A percentile compares a stretch with the other conserved stretches of the same genome.
Evolutionary conservation across 2,329 filamentous ascomycete genomes (phyloP).

Genomic region (Neonectria sp.): DNA sequence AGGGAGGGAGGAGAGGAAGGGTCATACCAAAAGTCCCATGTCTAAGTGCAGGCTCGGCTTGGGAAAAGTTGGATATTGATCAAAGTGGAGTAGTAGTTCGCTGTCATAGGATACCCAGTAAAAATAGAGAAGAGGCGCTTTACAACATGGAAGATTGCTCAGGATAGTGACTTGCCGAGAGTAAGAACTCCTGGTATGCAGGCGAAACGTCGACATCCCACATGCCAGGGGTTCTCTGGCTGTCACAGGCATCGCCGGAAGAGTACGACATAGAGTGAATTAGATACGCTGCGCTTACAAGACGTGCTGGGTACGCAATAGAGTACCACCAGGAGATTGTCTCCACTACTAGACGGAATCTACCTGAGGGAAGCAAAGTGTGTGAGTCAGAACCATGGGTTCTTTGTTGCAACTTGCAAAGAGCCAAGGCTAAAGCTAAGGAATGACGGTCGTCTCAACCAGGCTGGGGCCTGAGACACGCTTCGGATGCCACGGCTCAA

Average conservation of each 20-base stretch:
- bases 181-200: background rate
- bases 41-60: background rate
- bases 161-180: background rate
- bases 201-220: background rate
- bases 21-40: background rate
- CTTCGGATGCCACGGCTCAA: background rate
- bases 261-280: background rate
- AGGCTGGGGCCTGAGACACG: constrained; percentile 14
- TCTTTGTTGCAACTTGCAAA: background rate
- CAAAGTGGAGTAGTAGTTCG: background rate
- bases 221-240: background rate
- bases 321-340: background rate
- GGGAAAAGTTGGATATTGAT: constrained; percentile 1
- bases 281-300: too few relatives aligned
- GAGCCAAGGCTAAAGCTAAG: background rate
- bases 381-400: background rate
- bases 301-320: background rate
- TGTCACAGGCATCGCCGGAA: background rate
- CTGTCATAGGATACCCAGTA: constrained; percentile 26
- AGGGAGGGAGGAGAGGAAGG: background rate
- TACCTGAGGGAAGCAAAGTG: background rate
- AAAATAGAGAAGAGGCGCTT: constrained; percentile 15
- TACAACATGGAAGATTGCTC: background rate
- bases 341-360: background rate
- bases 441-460: constrained; percentile 7